phyloP scores from a whole-genome alignment of 2,329 filamentous ascomycete species.

The Teratosphaeria destructans region DNA sequence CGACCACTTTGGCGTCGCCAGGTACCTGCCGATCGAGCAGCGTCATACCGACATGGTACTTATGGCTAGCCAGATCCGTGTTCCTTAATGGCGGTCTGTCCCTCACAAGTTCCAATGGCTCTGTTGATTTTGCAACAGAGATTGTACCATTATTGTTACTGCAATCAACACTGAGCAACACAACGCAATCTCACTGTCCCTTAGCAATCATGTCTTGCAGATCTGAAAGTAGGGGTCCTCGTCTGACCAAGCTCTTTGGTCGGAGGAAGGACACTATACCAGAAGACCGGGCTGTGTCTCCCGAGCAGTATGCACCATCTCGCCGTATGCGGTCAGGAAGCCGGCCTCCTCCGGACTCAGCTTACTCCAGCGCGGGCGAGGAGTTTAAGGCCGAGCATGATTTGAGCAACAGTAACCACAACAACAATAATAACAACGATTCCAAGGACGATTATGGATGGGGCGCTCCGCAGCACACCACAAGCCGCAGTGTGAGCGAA shows the following conservation, averaged over 20 bases:
- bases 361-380: background rate
- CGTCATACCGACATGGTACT: background rate
- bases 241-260: background rate
- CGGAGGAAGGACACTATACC: background rate
- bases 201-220: background rate
- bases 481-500: background rate
- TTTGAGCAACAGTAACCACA: background rate
- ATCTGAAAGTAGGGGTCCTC: background rate
- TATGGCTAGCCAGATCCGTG: background rate
- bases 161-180: background rate
- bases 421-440: background rate
- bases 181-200: background rate
- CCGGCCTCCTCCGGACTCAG: background rate
- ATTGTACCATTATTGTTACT: background rate
- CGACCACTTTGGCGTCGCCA: background rate
- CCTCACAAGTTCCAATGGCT: background rate
- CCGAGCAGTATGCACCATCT: background rate
- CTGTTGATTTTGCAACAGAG: background rate
- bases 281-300: background rate
- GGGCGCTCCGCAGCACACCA: background rate
- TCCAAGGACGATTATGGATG: background rate
- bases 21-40: background rate
- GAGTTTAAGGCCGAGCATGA: background rate
- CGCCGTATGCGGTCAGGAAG: background rate
- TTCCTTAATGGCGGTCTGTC: background rate